Evolutionary conservation across 768 basidiomycete genomes (phyloP).

Genomic region (Hirschioporus abietinus): DNA sequence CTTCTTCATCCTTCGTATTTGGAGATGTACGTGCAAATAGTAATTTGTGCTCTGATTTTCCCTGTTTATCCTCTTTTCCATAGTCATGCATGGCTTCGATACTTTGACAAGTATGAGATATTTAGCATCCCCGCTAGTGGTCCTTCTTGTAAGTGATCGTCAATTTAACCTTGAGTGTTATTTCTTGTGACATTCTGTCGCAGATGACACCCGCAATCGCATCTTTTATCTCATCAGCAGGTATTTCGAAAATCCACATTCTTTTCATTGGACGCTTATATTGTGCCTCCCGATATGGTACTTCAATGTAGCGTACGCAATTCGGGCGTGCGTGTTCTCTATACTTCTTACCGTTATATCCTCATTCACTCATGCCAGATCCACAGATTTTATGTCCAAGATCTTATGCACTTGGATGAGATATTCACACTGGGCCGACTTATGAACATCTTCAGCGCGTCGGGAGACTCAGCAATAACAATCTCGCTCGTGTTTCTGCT

Average conservation of each 20-base stretch:
- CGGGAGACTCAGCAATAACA: neutral
- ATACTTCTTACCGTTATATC: neutral
- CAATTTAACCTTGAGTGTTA: neutral
- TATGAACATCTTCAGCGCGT: neutral
- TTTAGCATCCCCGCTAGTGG: neutral
- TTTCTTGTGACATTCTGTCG: neutral
- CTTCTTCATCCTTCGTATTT: neutral
- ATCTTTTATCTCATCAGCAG: neutral
- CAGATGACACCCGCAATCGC: neutral
- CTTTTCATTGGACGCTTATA: neutral
- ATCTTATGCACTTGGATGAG: neutral
- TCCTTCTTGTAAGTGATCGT: neutral
- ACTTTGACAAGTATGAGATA: neutral
- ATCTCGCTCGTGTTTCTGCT: neutral
- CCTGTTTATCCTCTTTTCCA: neutral
- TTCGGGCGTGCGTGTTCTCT: neutral
- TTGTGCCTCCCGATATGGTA: neutral
- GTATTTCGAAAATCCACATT: neutral
- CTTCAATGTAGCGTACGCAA: neutral
- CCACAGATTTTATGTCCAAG: neutral
- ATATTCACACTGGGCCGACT: neutral
- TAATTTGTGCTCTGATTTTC: neutral
- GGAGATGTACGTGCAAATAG: neutral
- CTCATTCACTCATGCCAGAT: neutral
- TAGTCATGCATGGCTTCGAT: neutral